phyloP scores from a whole-genome alignment of 345 rosid species.

The Citrus mangshanensis region DNA sequence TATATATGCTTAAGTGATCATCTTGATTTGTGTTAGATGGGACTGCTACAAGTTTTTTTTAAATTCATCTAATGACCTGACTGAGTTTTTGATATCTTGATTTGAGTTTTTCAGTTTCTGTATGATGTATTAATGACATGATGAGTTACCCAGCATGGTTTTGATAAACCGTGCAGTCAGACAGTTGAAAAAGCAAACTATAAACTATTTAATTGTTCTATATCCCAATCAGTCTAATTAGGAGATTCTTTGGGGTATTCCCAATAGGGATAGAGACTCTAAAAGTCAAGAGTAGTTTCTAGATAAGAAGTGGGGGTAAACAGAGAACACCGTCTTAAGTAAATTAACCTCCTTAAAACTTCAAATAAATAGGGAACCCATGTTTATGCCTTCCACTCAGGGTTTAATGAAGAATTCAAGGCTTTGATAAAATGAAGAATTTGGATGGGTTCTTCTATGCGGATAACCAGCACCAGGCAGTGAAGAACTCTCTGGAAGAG shows the following conservation, averaged over 20 bases:
- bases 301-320: neutral
- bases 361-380: neutral
- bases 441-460: neutral
- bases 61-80: neutral
- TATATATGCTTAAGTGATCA: constrained; percentile 1
- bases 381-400: neutral
- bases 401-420: neutral
- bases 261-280: neutral
- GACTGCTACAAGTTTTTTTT: neutral
- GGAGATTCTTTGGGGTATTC: neutral
- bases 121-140: neutral
- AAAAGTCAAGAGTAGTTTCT: neutral
- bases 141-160: neutral
- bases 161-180: neutral
- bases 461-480: neutral
- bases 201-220: neutral
- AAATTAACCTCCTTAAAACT: neutral
- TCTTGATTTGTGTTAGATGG: neutral
- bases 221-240: neutral
- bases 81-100: neutral
- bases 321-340: neutral
- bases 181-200: neutral
- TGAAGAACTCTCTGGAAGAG: neutral
- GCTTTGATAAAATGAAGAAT: neutral
- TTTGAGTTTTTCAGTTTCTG: neutral